Evolutionary conservation across 2,329 filamentous ascomycete species (phyloP), one percentile per base, ranked within the genome.

Genomic region (Dothidotthia symphoricarpi): DNA sequence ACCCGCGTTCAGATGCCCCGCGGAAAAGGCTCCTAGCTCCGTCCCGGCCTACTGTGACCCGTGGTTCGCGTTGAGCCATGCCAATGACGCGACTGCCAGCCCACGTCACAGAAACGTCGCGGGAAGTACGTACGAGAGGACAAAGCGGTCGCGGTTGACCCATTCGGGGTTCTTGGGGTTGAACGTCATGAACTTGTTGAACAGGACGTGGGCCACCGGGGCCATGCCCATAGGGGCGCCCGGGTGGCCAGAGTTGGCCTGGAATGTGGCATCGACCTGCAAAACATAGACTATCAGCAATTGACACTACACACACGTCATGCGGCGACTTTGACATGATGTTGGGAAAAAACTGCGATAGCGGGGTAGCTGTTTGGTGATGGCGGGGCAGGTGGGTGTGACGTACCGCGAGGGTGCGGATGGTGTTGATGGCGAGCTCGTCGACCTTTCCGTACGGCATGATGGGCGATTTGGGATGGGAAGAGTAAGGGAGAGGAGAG

Each of bases 141-240:
- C 89, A 68, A 98, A 98, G 71, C 93, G 86, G 75, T 98, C 93
- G 67, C 93, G 85, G 82, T 97, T 97, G 63, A 93, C 66, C 90
- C 90, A 98, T 53, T 88, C 79, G 61, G 93, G 88, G 82, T 95
- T 96, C 85, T 96, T 94, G 64, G 93, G 93, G 85, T 97, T 98
- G 82, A 96, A 98, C 71, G 76, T 94, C 88, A 98, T 88, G 80
- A 96, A 94, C 74, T 93, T 94, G 82, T 95, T 95, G 78, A 88
- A 98, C 53, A 98, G 82, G 64, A 97, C 88, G 80, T 97, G 93
- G 71, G 93, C 85, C 66, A 90, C 83, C 49, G 93, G 91, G 66
- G 93, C 93, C 88, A 97, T 80, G 68, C 81, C 83, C 93, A 98
- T 98, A 64, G 93, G 93, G 71, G 93, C 93, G 80, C 93, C 93